These are phyloP conservation scores for Corchorus capsularis DNA, from an alignment of 345 rosid species.

Conservation along the genomic window DNA sequence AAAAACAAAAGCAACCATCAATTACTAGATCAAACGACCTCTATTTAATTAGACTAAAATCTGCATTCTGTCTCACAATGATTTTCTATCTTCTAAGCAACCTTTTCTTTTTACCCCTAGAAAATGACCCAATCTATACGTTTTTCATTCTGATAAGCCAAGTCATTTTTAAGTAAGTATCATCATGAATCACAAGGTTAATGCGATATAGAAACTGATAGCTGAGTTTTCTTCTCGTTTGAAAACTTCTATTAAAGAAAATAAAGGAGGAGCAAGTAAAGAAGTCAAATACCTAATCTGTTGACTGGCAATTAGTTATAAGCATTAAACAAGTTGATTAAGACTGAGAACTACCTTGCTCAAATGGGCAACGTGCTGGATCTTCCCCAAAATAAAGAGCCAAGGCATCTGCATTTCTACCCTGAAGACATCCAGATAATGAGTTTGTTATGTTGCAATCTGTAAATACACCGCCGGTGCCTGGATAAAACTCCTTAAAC, in stretches of 20 bases:
- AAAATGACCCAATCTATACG: neutral
- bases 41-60: neutral
- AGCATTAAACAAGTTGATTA: neutral
- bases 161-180: neutral
- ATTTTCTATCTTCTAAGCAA: too few relatives aligned
- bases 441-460: constrained; percentile 11
- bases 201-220: neutral
- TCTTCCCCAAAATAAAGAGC: constrained; percentile 88
- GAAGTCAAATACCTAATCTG: neutral
- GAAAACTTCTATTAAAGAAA: too few relatives aligned
- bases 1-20: neutral
- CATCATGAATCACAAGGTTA: neutral
- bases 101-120: neutral
- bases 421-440: constrained; percentile 40
- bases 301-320: neutral
- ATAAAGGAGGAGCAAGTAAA: too few relatives aligned
- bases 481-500: neutral
- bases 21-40: neutral
- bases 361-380: constrained; percentile 86
- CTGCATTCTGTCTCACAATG: neutral
- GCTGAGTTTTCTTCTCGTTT: neutral
- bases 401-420: constrained; percentile 82
- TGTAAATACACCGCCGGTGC: neutral
- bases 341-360: constrained; percentile 59
- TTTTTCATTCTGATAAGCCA: neutral